Percentiles rank a stretch among this genome's conserved stretches.
Conservation (phyloP, 441 rosid genomes). For the Aquilaria agallochum region DNA sequence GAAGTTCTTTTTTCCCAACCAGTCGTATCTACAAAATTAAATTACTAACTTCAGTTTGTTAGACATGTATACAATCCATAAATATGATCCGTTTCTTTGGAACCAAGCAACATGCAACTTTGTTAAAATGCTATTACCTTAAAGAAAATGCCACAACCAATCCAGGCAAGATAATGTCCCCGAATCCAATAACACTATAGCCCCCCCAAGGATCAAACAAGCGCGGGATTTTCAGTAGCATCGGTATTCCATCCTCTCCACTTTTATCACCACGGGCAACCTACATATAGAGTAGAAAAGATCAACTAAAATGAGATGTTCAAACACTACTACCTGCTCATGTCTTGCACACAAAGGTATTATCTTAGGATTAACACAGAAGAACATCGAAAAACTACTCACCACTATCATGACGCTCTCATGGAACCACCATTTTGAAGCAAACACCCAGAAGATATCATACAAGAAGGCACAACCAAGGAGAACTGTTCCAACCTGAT, state of each 20-base stretch:
- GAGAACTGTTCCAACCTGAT: constrained; percentile 75
- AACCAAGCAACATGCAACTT: constrained; percentile 1
- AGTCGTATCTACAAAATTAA: constrained; percentile 72
- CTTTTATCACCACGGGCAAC: constrained; percentile 83
- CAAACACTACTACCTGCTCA: neutral
- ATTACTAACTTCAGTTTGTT: neutral
- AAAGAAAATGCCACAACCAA: constrained; percentile 64
- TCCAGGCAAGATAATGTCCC: constrained; percentile 76
- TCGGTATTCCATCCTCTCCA: constrained; percentile 79
- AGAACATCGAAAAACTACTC: constrained; percentile 21
- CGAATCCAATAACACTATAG: constrained; percentile 76
- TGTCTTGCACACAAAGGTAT: neutral
- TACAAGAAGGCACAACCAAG: constrained; percentile 77
- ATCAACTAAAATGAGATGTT: neutral
- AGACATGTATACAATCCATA: constrained; percentile 1
- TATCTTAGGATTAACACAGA: neutral
- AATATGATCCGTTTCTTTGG: neutral
- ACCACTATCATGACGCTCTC: constrained; percentile 89
- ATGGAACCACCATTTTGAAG: constrained; percentile 64
- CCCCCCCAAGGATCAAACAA: constrained; percentile 91
- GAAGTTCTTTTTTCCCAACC: constrained; percentile 82
- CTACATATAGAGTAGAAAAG: constrained; percentile 22
- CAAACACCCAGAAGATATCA: constrained; percentile 80
- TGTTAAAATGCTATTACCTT: constrained; percentile 31
- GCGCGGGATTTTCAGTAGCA: constrained; percentile 75